Evolutionary conservation across 2,329 filamentous ascomycete species (phyloP).

Genomic region (Plenodomus lindquistii): DNA sequence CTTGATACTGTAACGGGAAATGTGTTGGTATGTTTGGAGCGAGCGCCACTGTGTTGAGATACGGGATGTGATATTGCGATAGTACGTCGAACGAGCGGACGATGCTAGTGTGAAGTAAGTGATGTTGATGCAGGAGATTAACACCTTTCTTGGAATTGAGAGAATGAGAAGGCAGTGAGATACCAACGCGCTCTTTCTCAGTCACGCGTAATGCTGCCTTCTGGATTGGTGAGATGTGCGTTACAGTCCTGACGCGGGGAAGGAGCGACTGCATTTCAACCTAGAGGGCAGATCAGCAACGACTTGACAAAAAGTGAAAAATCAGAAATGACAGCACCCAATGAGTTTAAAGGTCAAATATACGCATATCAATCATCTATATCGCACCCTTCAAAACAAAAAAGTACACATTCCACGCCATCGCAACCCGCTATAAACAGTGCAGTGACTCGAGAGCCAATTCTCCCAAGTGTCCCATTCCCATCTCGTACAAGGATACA

Average conservation of each 20-base stretch:
- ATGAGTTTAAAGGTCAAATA: not conserved
- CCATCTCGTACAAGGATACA: conserved; percentile 7
- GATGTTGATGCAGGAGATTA: not conserved
- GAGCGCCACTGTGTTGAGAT: not conserved
- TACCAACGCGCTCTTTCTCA: too few species aligned
- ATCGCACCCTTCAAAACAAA: not conserved
- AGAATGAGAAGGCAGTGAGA: not conserved
- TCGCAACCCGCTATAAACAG: conserved; percentile 10
- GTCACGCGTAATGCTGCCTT: too few species aligned
- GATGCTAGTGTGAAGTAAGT: not conserved
- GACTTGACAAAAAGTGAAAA: too few species aligned
- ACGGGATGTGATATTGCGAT: not conserved
- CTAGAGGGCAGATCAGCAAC: too few species aligned
- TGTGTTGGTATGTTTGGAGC: not conserved
- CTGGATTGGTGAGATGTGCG: too few species aligned
- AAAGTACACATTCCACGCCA: not conserved
- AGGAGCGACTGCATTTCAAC: too few species aligned
- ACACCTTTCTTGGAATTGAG: not conserved
- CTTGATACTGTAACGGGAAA: not conserved
- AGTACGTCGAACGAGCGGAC: not conserved
- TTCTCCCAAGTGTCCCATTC: not conserved
- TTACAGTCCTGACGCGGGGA: too few species aligned
- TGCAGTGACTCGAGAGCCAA: conserved; percentile 8
- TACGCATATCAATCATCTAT: not conserved
- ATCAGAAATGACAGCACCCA: too few species aligned